These are phyloP conservation scores for Ophiostoma piceae DNA, from an alignment of 2,329 filamentous ascomycete genomes.

Conservation along the genomic window DNA sequence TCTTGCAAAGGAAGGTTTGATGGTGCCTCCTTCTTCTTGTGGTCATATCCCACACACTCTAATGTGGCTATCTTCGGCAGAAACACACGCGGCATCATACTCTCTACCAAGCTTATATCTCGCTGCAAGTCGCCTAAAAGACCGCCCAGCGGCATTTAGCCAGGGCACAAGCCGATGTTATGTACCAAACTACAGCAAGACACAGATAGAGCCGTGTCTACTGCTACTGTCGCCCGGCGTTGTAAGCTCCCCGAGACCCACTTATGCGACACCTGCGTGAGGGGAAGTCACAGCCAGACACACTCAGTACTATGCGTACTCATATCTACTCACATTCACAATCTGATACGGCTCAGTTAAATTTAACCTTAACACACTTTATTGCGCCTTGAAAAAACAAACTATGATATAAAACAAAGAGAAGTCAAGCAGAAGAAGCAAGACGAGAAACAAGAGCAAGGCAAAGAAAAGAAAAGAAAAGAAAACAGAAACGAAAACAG, in stretches of 20 bases:
- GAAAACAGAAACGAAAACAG: neutral
- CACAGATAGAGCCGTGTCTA: neutral
- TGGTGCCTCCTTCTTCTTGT: neutral
- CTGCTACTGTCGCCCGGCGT: neutral
- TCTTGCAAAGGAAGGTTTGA: neutral
- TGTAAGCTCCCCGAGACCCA: neutral
- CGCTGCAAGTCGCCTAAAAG: neutral
- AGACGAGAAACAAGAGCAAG: neutral
- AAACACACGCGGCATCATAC: neutral
- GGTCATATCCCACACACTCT: neutral
- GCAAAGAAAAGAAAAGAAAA: neutral
- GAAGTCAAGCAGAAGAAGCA: conserved; percentile 7
- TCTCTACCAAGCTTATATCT: neutral
- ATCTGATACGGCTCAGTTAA: neutral
- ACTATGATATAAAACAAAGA: conserved; percentile 14
- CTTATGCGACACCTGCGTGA: neutral
- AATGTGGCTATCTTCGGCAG: neutral
- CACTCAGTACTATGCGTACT: no score
- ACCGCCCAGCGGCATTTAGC: neutral
- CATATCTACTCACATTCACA: neutral
- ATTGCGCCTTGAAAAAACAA: conserved; percentile 20
- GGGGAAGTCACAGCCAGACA: neutral
- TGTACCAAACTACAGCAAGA: neutral
- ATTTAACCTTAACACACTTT: conserved; percentile 15
- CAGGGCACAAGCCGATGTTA: neutral